A percentile compares a stretch with the other conserved stretches of the same genome.
phyloP scores from a whole-genome alignment of 768 basidiomycete genomes.

The Podaxis sp. region DNA sequence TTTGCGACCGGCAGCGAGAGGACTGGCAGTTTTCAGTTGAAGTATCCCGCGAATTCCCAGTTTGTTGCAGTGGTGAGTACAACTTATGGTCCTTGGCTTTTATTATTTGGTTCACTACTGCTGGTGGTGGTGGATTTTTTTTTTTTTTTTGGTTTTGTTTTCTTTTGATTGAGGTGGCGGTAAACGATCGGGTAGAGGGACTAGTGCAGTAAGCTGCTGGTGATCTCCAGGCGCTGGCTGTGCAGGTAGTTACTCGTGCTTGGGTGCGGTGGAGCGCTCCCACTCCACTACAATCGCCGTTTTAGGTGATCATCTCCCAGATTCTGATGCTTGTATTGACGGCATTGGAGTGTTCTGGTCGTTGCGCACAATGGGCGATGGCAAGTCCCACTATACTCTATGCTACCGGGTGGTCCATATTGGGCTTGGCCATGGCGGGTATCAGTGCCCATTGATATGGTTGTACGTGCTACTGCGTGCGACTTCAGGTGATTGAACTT shows the following conservation, averaged over 20 bases:
- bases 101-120: constrained; percentile 1
- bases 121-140: neutral
- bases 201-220: neutral
- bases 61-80: constrained; percentile 74
- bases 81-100: constrained; percentile 5
- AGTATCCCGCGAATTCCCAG: constrained; percentile 63
- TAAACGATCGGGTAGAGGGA: neutral
- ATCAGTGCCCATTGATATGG: neutral
- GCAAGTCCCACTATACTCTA: neutral
- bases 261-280: neutral
- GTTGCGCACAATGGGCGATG: neutral
- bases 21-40: constrained; percentile 49
- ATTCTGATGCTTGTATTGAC: neutral
- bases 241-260: neutral
- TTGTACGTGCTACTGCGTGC: neutral
- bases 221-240: neutral
- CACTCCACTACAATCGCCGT: neutral
- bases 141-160: constrained; percentile 1
- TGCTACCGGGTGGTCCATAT: neutral
- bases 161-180: neutral
- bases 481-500: neutral
- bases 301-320: neutral
- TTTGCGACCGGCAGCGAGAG: constrained; percentile 38
- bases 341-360: neutral
- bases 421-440: neutral